phyloP scores from a whole-genome alignment of 805 yeast species.

The Wickerhamiella siamensis region DNA sequence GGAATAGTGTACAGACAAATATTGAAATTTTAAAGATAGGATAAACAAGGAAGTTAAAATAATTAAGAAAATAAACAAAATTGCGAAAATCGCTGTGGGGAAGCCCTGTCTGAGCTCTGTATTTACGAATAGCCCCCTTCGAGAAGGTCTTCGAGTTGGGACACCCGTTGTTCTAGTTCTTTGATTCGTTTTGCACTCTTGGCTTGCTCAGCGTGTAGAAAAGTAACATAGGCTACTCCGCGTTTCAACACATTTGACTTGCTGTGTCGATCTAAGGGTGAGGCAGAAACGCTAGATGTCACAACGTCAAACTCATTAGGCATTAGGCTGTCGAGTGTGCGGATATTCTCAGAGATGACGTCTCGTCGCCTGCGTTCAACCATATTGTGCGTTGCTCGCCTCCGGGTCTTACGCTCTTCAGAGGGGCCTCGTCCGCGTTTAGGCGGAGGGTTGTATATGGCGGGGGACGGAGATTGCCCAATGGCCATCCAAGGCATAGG shows the following conservation, averaged over 20 bases:
- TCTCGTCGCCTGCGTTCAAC: conserved; percentile 89
- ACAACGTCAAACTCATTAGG: conserved; percentile 35
- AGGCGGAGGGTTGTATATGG: background rate
- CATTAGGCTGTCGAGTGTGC: conserved; percentile 64
- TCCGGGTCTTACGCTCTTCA: conserved; percentile 28
- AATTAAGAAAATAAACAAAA: background rate
- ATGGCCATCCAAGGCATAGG: background rate
- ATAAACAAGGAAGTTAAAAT: background rate
- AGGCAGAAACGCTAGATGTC: background rate
- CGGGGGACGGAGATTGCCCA: background rate
- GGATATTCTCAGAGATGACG: conserved; percentile 74
- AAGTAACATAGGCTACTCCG: conserved; percentile 66
- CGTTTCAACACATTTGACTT: conserved; percentile 64
- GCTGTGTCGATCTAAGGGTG: conserved; percentile 46
- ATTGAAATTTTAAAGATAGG: conserved; percentile 6
- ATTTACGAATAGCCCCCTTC: background rate
- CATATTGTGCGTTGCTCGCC: conserved; percentile 85
- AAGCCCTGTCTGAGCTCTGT: too few relatives aligned
- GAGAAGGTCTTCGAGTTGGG: background rate
- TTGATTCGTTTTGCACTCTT: background rate
- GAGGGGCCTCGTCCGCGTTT: background rate
- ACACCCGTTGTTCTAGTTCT: conserved; percentile 2
- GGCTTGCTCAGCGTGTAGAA: conserved; percentile 30
- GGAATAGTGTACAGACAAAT: conserved; percentile 11
- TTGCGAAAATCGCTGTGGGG: too few relatives aligned